Base-by-base conservation (phyloP, 2,329 filamentous ascomycete species). In the Neofusicoccum sp. region DNA sequence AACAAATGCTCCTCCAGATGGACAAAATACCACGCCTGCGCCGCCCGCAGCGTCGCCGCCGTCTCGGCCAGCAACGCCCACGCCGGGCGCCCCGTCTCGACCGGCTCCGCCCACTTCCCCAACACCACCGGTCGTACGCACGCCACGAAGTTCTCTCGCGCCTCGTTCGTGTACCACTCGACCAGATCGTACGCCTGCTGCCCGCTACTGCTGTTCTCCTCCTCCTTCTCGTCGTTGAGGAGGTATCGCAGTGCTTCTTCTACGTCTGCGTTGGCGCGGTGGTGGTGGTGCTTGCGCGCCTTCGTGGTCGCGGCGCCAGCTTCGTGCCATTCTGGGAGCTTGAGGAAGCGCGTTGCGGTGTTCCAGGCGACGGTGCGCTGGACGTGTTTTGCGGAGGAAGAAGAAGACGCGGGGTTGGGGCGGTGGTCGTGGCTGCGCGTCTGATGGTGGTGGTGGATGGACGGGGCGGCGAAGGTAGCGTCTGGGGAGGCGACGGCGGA, bases 151-250 rank as follows among this genome's bases (percentile, higher is more conserved):
- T 81, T 78, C 14, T 74, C 64, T 31, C 74, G 69, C 56, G 79
- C 75, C 64, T 81, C 79, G 49, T 79, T 74, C 5, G 71, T 74
- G 63, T 80, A 82, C 80, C 80, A 83, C n/a, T 79, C 75, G 31
- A 77, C 65, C 44, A 66, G 87, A n/a, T 37, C 44, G 49, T 31
- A 7, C 14, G 29, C 7, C n/a, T 16, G n/a, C 31, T 29, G 49
- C 31, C 39, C 29, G 29, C 12, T n/a, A 9, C 16, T 9, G 16
- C 68, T 44, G 65, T 71, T 58, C 65, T 56, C 52, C 7, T 3
- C 8, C 3, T 43, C 72, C 16, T 74, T 73, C 29, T 76, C 73
- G 29, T 73, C 74, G 11, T 68, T 67, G 36, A 78, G 66, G 62
- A 78, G 64, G 63, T 74, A 78, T 12, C 64, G 60, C 16, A 78